Base-by-base conservation (phyloP, 2,329 filamentous ascomycete species). In the Penicillium sp. region DNA sequence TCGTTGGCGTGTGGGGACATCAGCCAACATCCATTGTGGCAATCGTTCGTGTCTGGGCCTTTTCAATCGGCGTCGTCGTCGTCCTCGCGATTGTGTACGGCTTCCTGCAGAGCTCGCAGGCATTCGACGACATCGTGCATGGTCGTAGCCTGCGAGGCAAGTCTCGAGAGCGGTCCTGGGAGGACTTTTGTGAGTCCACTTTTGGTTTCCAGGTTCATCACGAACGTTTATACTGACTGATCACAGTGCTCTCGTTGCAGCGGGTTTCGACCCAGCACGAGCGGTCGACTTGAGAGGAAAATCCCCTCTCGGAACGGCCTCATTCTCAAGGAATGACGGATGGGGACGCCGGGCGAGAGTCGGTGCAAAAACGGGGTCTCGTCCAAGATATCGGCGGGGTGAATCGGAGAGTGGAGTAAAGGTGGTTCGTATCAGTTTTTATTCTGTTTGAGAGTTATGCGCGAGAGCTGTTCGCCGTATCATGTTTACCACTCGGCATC, bases 61-160 rank as follows among this genome's bases (percentile, higher is more conserved):
- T 93, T 83, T 93, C 91, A 16, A 91, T 96, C 74, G 92, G 92
- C 75, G 83, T 96, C 13, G 27, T 52, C 11, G 33, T 55, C 72
- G 95, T 96, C 83, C 92, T 88, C 75, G 84, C 92, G 73, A 87
- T 94, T 85, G 90, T 89, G 18, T 91, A 91, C 80, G 93, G 92
- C 81, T 84, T 95, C 71, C 85, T 96, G 73, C 88, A 94, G 77
- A 89, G 89, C 75, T 92, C 87, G 71, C 79, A 85, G 62, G 88
- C 89, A 63, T 96, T 96, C 77, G 90, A 96, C 79, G 94, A 95
- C 81, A 83, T 96, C 64, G 95, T 96, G 90, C 91, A 96, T 80
- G 91, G 91, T 74, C 93, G 93, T 82, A 89, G 87, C 63, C 86
- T 87, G 66, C 92, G 92, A 84, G 87, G 88, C 77, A 89, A 87